These are phyloP conservation scores for Eryngium alpinum DNA, from an alignment of 140 eudicot genomes.

Conservation along the genomic window DNA sequence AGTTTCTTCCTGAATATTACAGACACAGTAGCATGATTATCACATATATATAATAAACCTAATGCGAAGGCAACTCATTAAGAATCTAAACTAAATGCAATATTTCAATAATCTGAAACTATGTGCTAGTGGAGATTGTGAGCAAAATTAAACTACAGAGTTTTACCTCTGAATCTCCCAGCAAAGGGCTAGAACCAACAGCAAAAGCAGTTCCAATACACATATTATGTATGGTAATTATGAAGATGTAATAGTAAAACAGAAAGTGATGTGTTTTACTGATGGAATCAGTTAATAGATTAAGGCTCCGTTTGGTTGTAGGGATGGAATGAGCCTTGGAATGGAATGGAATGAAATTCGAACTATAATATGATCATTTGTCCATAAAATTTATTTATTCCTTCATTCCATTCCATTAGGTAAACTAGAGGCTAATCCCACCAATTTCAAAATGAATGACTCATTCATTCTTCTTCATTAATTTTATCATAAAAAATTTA, in stretches of 20 bases:
- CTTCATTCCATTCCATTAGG: too few relatives aligned
- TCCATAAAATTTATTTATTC: too few relatives aligned
- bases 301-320: too few relatives aligned
- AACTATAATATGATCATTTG: too few relatives aligned
- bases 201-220: background rate
- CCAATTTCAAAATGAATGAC: too few relatives aligned
- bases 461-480: too few relatives aligned
- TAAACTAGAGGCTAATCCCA: too few relatives aligned
- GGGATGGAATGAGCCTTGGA: too few relatives aligned
- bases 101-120: background rate
- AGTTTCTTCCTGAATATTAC: constrained; percentile 62
- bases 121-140: background rate
- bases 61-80: constrained; percentile 5
- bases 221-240: background rate
- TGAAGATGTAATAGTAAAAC: background rate
- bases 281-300: background rate
- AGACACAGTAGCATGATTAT: background rate
- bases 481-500: too few relatives aligned
- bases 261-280: background rate
- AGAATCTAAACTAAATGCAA: background rate
- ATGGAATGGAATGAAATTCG: too few relatives aligned
- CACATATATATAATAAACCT: background rate
- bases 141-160: background rate
- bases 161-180: background rate
- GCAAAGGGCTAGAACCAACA: background rate